Conservation (phyloP, 1,139 yeast genomes). For the Lodderomyces beijingensis region DNA sequence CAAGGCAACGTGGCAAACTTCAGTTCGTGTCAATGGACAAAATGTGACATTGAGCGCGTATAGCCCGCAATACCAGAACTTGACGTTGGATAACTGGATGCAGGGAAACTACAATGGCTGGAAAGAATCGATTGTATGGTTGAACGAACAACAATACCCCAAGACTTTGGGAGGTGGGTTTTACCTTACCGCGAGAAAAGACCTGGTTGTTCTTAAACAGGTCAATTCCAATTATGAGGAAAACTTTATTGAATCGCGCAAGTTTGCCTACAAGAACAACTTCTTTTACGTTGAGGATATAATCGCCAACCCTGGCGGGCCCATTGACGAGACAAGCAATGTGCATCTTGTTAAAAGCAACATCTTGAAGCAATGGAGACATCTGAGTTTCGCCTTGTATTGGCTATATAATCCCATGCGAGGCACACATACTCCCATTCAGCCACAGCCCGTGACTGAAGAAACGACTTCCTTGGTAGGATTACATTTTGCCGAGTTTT, state of each 20-base stretch:
- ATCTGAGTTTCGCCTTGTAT: constrained; percentile 36
- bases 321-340: constrained; percentile 23
- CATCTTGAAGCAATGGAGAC: constrained; percentile 34
- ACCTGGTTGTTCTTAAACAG: constrained; percentile 19
- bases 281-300: constrained; percentile 29
- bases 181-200: constrained; percentile 22
- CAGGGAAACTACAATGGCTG: constrained; percentile 21
- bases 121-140: constrained; percentile 25
- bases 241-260: constrained; percentile 18
- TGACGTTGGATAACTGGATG: constrained; percentile 26
- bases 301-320: constrained; percentile 29
- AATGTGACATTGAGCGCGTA: constrained; percentile 34
- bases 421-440: constrained; percentile 22
- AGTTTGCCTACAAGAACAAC: constrained; percentile 31
- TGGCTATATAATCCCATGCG: constrained; percentile 30
- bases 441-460: constrained; percentile 15
- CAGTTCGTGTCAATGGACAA: constrained; percentile 21
- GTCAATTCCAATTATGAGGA: constrained; percentile 17
- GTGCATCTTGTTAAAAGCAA: constrained; percentile 36
- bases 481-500: constrained; percentile 40
- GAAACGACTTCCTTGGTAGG: constrained; percentile 16
- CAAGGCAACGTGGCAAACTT: constrained; percentile 26
- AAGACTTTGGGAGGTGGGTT: constrained; percentile 16
- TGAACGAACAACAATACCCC: constrained; percentile 30
- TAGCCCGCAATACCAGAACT: constrained; percentile 21